Conservation (phyloP, 306 rosid genomes). For the Cicer pinnatifidum region DNA sequence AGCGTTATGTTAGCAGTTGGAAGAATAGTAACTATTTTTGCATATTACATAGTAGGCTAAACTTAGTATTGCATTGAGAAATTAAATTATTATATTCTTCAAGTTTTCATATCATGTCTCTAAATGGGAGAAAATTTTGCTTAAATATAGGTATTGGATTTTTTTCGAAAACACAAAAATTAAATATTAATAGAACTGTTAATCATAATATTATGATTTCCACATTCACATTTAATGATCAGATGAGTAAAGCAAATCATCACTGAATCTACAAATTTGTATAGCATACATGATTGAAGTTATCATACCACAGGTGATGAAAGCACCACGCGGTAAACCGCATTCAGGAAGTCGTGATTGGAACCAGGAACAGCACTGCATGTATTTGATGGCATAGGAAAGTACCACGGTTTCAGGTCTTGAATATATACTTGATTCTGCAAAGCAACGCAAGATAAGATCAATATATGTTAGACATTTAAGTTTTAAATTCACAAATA, state of each 20-base stretch:
- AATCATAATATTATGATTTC: not conserved
- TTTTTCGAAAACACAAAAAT: constrained; percentile 1
- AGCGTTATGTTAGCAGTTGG: not conserved
- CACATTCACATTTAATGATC: constrained; percentile 10
- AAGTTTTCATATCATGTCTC: not conserved
- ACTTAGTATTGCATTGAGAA: not conserved
- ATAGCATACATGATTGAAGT: constrained; percentile 11
- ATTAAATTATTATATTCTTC: not conserved
- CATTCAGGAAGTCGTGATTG: constrained; percentile 80
- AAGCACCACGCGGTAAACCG: constrained; percentile 77
- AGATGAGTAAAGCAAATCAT: constrained; percentile 33
- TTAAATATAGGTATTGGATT: constrained; percentile 12
- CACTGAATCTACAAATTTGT: constrained; percentile 14
- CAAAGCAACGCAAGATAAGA: constrained; percentile 47
- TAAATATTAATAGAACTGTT: constrained; percentile 27
- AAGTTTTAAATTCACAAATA: constrained; percentile 22
- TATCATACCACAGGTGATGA: constrained; percentile 89
- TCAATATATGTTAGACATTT: constrained; percentile 33
- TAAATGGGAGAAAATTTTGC: not conserved
- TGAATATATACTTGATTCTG: constrained; percentile 61
- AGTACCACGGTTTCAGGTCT: constrained; percentile 82
- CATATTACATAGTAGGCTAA: not conserved
- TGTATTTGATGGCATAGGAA: constrained; percentile 76
- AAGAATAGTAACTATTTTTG: not conserved
- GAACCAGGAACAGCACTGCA: constrained; percentile 81